Percentiles rank a stretch among this genome's conserved stretches.
These are phyloP conservation scores for Noccaea bulbosa DNA, from an alignment of 345 rosid species.

Conservation along the genomic window DNA sequence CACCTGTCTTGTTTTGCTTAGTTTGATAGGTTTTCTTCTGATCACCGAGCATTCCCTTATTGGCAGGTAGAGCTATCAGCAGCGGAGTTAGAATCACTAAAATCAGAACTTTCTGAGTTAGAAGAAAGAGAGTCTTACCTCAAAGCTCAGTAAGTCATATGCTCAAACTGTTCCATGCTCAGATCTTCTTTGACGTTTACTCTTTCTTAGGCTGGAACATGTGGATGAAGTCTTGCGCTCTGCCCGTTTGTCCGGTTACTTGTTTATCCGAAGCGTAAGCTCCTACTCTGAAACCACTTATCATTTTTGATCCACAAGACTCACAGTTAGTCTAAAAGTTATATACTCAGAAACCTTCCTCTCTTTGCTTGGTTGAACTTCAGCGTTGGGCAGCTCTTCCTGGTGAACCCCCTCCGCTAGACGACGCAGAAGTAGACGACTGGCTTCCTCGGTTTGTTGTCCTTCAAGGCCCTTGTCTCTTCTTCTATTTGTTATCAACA, in stretches of 20 bases:
- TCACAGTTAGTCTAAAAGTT: too few species aligned
- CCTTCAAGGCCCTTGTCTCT: conserved; percentile 87
- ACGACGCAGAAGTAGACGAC: conserved; percentile 91
- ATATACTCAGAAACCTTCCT: too few species aligned
- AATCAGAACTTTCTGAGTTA: conserved; percentile 72
- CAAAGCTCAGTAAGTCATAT: conserved; percentile 77
- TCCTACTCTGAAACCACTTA: conserved; percentile 17
- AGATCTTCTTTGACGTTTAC: conserved; percentile 15
- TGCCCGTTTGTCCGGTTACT: conserved; percentile 85
- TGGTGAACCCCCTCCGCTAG: conserved; percentile 91
- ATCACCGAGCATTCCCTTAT: conserved; percentile 15
- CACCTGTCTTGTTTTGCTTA: not conserved
- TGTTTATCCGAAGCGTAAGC: conserved; percentile 77
- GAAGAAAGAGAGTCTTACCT: conserved; percentile 93
- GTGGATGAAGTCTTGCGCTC: conserved; percentile 89
- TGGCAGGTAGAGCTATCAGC: conserved; percentile 73
- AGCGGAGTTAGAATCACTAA: conserved; percentile 78
- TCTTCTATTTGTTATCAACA: conserved; percentile 76
- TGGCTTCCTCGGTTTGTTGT: conserved; percentile 98
- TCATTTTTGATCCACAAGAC: conserved; percentile 15
- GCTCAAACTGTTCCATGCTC: conserved; percentile 12
- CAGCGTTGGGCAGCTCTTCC: conserved; percentile 98
- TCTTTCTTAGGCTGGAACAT: conserved; percentile 70
- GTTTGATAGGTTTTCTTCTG: conserved; percentile 2
- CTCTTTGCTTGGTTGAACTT: too few species aligned